Evolutionary conservation across 23 red algal genomes (phyloP), one percentile per base, ranked within the genome.

Genomic region (Agarophyton chilense): DNA sequence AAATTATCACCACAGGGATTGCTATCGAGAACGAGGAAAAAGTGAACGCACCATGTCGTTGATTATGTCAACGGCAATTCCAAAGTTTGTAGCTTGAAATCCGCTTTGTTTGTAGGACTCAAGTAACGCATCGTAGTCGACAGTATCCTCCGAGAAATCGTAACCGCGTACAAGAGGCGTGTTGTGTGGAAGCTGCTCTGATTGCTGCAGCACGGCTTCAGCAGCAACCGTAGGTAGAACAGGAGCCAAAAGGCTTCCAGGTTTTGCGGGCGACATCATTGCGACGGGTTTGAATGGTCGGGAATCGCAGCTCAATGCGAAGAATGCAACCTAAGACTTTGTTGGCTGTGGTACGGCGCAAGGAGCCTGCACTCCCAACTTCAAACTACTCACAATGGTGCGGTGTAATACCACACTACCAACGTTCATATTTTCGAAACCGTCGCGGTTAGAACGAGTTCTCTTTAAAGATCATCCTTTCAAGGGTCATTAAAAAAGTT

Each of bases 1-100:
- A 10, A 72, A 42, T 5, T 65, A 14, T 60, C 45, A 50, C 0
- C 21, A 55, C 54, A 55, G 57, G 19, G 39, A 43, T 10, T 1
- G 68, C 14, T 18, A 55, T 58, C 26, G 24, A 38, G 42, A 17
- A 16, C 13, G 25, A 33, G 21, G 25, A 9, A 64, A 46, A 12
- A 25, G 24, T 47, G 5, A 54, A 52, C 81, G 56, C 45, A 99
- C 72, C 97, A 99, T 99, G 13, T 94, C 57, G 21, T 93, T 90
- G 49, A 99, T 78, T 50, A 82, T 74, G 22, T 93, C 74, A 47
- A 93, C 75, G 2, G 97, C 97, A 19, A 58, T 91, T 28, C 81
- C 97, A 88, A 99, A 99, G 72, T 99, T 78, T 16, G 97, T 99
- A 24, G 97, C 97, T 78, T 99, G 97, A 14, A 96, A 99, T n/a